Evolutionary conservation across 805 yeast species (phyloP).

Genomic region (Teunomyces tritomae): DNA sequence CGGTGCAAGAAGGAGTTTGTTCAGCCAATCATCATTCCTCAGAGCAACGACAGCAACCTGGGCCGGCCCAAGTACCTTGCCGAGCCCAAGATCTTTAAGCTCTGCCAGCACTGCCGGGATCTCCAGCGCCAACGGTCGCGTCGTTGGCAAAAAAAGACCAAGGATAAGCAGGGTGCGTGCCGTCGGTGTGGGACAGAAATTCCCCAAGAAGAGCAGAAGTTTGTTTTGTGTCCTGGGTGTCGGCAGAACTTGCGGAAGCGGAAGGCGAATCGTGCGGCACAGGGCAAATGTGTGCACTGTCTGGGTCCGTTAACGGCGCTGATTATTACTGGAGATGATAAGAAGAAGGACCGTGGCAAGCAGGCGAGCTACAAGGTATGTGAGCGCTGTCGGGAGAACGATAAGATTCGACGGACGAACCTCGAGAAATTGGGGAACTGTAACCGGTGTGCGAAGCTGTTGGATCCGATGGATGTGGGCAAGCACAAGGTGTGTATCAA

Average conservation of each 20-base stretch:
- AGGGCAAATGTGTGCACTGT: slow-evolving; percentile 69
- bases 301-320: slow-evolving; percentile 52
- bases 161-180: slow-evolving; percentile 59
- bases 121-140: slow-evolving; percentile 60
- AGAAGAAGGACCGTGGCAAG: slow-evolving; percentile 19
- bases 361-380: slow-evolving; percentile 56
- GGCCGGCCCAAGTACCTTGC: slow-evolving; percentile 28
- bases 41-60: slow-evolving; percentile 13
- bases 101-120: slow-evolving; percentile 65
- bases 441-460: slow-evolving; percentile 56
- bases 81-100: slow-evolving; percentile 46
- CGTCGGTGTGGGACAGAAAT: slow-evolving; percentile 60
- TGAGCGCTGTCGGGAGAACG: slow-evolving; percentile 59
- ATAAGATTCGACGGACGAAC: slow-evolving; percentile 53
- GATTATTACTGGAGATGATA: slow-evolving; percentile 29
- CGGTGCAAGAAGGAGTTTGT: slow-evolving; percentile 61
- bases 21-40: slow-evolving; percentile 39
- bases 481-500: slow-evolving; percentile 54
- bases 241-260: slow-evolving; percentile 52
- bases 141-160: slow-evolving; percentile 63
- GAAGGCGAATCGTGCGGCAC: slow-evolving; percentile 57
- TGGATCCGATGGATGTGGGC: slow-evolving; percentile 45
- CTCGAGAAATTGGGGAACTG: slow-evolving; percentile 60
- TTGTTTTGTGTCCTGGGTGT: slow-evolving; percentile 60
- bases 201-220: slow-evolving; percentile 49